Evolutionary conservation across 164 flowering plant genomes (phyloP).

Genomic region (Vitis labrusca): DNA sequence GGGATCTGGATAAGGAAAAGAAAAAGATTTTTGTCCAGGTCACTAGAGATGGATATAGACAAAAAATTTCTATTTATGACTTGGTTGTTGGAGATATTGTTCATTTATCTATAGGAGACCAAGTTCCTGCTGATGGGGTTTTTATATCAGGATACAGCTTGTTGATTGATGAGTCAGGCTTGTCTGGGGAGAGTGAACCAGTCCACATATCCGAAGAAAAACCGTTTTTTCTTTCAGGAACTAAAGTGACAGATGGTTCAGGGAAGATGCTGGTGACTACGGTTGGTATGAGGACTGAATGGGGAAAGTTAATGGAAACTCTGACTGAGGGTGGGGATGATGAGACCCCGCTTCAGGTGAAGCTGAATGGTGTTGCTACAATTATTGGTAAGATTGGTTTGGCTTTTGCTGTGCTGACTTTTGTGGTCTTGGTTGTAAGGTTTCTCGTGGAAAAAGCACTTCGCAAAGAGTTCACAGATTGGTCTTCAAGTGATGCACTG

Average conservation of each 20-base stretch:
- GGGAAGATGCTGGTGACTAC: slow-evolving; percentile 41
- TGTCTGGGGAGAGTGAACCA: slow-evolving; percentile 42
- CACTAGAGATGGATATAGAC: slow-evolving; percentile 35
- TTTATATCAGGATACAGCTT: slow-evolving; percentile 32
- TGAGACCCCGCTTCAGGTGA: slow-evolving; percentile 44
- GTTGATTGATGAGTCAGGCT: slow-evolving; percentile 36
- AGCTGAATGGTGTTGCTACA: slow-evolving; percentile 40
- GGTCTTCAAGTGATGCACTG: slow-evolving; percentile 38
- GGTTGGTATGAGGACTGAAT: slow-evolving; percentile 46
- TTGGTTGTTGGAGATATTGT: slow-evolving; percentile 40
- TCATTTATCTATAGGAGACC: slow-evolving; percentile 34
- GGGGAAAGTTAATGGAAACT: slow-evolving; percentile 50
- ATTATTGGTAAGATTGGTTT: slow-evolving; percentile 40
- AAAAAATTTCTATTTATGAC: slow-evolving; percentile 31
- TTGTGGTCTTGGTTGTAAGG: slow-evolving; percentile 27
- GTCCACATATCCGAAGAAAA: slow-evolving; percentile 22
- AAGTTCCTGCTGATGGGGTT: slow-evolving; percentile 44
- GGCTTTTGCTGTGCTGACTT: slow-evolving; percentile 34
- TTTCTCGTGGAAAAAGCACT: slow-evolving; percentile 28
- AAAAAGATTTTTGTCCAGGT: slow-evolving; percentile 34
- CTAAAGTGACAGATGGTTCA: slow-evolving; percentile 40
- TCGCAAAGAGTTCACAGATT: slow-evolving; percentile 16
- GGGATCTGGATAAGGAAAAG: slow-evolving; percentile 37
- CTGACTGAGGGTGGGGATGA: slow-evolving; percentile 39
- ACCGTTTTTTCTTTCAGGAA: slow-evolving; percentile 39